phyloP scores from a whole-genome alignment of 78 protist genomes.

The Neovahlkampfia damariscottae region DNA sequence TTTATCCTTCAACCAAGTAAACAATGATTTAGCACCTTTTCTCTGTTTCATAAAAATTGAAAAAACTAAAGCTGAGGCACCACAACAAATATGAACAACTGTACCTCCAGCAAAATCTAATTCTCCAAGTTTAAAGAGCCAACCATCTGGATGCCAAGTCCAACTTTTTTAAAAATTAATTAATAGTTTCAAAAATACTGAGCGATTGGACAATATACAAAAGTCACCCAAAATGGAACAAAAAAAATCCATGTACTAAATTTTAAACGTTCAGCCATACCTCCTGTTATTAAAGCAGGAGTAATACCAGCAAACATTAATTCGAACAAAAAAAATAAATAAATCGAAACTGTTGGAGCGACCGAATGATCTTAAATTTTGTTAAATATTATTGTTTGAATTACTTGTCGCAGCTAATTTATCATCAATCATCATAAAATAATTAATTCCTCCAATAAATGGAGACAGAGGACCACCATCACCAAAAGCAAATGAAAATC shows the following conservation, averaged over 20 bases:
- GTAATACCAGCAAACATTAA: slow-evolving; percentile 81
- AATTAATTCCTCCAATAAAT: neutral
- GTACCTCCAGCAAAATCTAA: slow-evolving; percentile 82
- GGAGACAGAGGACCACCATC: slow-evolving; percentile 22
- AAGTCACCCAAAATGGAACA: slow-evolving; percentile 50
- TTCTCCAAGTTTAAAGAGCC: slow-evolving; percentile 36
- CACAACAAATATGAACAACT: slow-evolving; percentile 72
- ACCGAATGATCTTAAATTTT: too few relatives aligned
- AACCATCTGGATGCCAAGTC: slow-evolving; percentile 47
- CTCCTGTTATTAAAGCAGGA: slow-evolving; percentile 75
- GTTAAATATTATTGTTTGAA: too few relatives aligned
- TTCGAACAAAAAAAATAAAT: slow-evolving; percentile 56
- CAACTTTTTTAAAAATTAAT: slow-evolving; percentile 1
- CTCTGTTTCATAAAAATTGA: slow-evolving; percentile 21
- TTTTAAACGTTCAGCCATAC: slow-evolving; percentile 64
- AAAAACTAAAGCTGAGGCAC: slow-evolving; percentile 55
- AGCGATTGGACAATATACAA: slow-evolving; percentile 76
- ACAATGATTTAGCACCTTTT: neutral
- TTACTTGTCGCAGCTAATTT: too few relatives aligned
- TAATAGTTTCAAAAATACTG: slow-evolving; percentile 64
- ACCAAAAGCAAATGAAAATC: slow-evolving; percentile 59
- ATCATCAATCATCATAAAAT: slow-evolving; percentile 2
- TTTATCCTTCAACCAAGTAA: neutral
- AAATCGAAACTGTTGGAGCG: slow-evolving; percentile 52
- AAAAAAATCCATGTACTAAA: slow-evolving; percentile 37